phyloP scores from a whole-genome alignment of 2,329 filamentous ascomycete genomes.

The Fusarium anthophilum region DNA sequence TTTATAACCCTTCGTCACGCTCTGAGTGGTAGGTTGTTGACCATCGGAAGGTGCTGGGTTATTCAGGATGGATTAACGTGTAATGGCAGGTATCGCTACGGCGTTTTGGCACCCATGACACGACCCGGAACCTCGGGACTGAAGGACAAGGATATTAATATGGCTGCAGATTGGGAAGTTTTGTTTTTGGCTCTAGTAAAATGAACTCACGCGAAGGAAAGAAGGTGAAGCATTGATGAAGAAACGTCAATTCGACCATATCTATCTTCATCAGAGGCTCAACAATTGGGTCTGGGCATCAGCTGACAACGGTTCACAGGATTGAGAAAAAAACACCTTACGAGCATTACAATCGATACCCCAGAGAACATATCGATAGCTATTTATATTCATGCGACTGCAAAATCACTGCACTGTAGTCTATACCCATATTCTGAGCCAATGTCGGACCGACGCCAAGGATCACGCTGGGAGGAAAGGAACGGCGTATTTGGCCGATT shows the following conservation, averaged over 20 bases:
- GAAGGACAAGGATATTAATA: too few species aligned
- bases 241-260: too few species aligned
- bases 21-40: too few species aligned
- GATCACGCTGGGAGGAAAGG: not conserved
- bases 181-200: too few species aligned
- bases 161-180: too few species aligned
- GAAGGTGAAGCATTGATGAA: too few species aligned
- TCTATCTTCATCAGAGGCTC: rapidly evolving
- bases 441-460: not conserved
- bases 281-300: too few species aligned
- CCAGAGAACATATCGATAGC: not conserved
- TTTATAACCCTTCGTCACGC: not conserved
- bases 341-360: too few species aligned
- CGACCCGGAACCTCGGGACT: not conserved
- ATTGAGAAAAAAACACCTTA: rapidly evolving
- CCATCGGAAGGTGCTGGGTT: too few species aligned
- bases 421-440: not conserved
- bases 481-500: not conserved
- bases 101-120: rapidly evolving
- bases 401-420: not conserved
- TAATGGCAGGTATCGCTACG: rapidly evolving
- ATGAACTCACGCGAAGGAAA: too few species aligned
- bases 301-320: not conserved
- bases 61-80: too few species aligned
- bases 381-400: not conserved